phyloP scores from a whole-genome alignment of 495 filamentous ascomycete genomes.

The Penicillium maclennaniae region DNA sequence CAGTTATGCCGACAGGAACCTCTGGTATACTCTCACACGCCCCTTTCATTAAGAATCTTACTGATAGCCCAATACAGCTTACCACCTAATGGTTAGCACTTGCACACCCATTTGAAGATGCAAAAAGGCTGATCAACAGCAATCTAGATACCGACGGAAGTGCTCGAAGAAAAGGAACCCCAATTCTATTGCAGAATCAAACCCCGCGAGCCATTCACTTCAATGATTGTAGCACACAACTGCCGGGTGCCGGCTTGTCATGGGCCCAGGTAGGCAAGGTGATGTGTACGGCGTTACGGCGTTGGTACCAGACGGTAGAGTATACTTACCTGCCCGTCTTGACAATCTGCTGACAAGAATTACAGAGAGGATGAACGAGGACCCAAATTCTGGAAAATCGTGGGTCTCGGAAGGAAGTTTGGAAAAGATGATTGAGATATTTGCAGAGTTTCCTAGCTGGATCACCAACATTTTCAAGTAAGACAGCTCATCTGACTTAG shows the following conservation, averaged over 20 bases:
- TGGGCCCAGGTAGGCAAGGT: slow-evolving; percentile 22
- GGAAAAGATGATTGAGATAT: slow-evolving; percentile 35
- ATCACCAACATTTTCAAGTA: slow-evolving; percentile 23
- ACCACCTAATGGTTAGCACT: slow-evolving; percentile 19
- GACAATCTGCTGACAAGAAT: background rate
- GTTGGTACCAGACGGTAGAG: slow-evolving; percentile 21
- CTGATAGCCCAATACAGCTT: slow-evolving; percentile 10
- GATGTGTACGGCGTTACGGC: slow-evolving; percentile 22
- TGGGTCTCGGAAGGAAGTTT: slow-evolving; percentile 24
- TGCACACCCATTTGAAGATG: background rate
- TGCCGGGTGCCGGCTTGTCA: slow-evolving; percentile 21
- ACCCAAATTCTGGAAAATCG: slow-evolving; percentile 17
- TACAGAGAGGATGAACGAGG: slow-evolving; percentile 25
- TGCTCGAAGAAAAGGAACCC: slow-evolving; percentile 15
- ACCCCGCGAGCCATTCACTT: slow-evolving; percentile 20
- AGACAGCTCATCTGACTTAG: background rate
- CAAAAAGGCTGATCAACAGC: background rate
- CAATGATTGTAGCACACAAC: slow-evolving; percentile 21
- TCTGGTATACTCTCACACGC: slow-evolving; percentile 18
- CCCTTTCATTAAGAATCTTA: background rate
- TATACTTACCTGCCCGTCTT: too few relatives aligned
- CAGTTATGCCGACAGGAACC: slow-evolving; percentile 16
- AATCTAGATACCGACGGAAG: slow-evolving; percentile 13
- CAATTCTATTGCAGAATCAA: slow-evolving; percentile 26
- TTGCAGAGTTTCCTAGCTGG: slow-evolving; percentile 33